A percentile compares a stretch with the other conserved stretches of the same genome.
Evolutionary conservation across 495 filamentous ascomycete species (phyloP).

Genomic region (Xylaria longipes): DNA sequence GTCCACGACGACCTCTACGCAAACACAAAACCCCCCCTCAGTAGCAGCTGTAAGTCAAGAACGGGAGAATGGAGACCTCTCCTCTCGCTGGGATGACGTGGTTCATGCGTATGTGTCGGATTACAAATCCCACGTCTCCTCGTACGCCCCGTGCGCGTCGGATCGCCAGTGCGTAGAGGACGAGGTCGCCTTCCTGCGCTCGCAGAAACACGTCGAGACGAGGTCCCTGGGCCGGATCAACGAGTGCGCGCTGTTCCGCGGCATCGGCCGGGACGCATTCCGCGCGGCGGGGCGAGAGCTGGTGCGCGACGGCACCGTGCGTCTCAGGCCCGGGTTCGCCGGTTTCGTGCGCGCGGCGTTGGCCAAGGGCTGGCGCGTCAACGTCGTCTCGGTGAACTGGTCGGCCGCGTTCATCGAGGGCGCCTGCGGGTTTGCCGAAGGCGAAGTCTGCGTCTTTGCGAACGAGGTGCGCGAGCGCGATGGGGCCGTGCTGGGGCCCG

Average conservation of each 20-base stretch:
- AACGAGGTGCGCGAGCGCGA: constrained; percentile 41
- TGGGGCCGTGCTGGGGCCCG: constrained; percentile 44
- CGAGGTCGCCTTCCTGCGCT: constrained; percentile 48
- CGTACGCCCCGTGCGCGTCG: constrained; percentile 35
- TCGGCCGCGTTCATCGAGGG: constrained; percentile 48
- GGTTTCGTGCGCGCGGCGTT: constrained; percentile 35
- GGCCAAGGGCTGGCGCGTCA: constrained; percentile 37
- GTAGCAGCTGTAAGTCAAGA: not conserved
- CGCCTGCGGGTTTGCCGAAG: constrained; percentile 30
- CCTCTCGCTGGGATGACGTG: constrained; percentile 42
- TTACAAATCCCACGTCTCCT: constrained; percentile 37
- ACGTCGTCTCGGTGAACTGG: constrained; percentile 56
- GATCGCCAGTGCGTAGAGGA: constrained; percentile 33
- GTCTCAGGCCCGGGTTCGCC: constrained; percentile 44
- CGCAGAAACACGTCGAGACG: constrained; percentile 44
- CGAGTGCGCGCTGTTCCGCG: constrained; percentile 43
- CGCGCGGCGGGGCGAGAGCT: constrained; percentile 36
- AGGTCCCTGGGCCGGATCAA: constrained; percentile 43
- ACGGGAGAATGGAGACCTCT: constrained; percentile 33
- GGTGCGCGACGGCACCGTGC: constrained; percentile 34
- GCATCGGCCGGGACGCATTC: constrained; percentile 30
- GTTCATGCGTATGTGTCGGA: constrained; percentile 46
- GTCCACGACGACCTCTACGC: constrained; percentile 5
- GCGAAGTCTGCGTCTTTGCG: constrained; percentile 34
- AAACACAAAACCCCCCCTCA: not conserved